phyloP scores from a whole-genome alignment of 2,329 filamentous ascomycete genomes.

The Coniochaeta sp. region DNA sequence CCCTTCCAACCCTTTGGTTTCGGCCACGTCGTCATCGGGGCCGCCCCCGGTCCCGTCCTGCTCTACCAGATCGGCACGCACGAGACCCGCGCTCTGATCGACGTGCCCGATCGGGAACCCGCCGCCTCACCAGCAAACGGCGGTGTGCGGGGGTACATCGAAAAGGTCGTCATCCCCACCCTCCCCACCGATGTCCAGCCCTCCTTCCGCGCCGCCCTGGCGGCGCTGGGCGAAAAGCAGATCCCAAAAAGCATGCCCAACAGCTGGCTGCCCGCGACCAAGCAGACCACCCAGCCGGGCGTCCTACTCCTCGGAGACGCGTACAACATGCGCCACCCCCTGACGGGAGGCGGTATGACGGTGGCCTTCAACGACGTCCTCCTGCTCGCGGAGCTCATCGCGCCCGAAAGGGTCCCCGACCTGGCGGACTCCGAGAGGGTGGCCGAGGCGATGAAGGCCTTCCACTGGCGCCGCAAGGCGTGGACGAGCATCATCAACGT shows the following conservation, averaged over 20 bases:
- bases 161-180: constrained; percentile 67
- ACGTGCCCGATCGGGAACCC: constrained; percentile 72
- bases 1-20: constrained; percentile 66
- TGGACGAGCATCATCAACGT: constrained; percentile 91
- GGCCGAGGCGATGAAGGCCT: constrained; percentile 58
- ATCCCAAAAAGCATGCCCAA: constrained; percentile 88
- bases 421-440: constrained; percentile 64
- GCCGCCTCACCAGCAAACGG: constrained; percentile 67
- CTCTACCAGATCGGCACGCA: constrained; percentile 96
- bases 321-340: constrained; percentile 98
- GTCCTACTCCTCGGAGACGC: constrained; percentile 85
- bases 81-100: constrained; percentile 85
- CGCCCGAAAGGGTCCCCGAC: constrained; percentile 59
- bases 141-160: constrained; percentile 78
- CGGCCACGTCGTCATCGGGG: constrained; percentile 82
- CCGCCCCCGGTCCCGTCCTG: constrained; percentile 63
- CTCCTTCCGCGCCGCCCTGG: constrained; percentile 68
- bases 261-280: constrained; percentile 76
- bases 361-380: constrained; percentile 92
- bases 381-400: constrained; percentile 66
- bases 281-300: constrained; percentile 54
- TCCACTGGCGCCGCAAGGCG: constrained; percentile 84
- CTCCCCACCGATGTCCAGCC: constrained; percentile 68
- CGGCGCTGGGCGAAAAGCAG: constrained; percentile 71
- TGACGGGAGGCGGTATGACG: constrained; percentile 97